These are phyloP conservation scores for Malassezia restricta DNA, from an alignment of 1,284 basidiomycete genomes.

Conservation along the genomic window DNA sequence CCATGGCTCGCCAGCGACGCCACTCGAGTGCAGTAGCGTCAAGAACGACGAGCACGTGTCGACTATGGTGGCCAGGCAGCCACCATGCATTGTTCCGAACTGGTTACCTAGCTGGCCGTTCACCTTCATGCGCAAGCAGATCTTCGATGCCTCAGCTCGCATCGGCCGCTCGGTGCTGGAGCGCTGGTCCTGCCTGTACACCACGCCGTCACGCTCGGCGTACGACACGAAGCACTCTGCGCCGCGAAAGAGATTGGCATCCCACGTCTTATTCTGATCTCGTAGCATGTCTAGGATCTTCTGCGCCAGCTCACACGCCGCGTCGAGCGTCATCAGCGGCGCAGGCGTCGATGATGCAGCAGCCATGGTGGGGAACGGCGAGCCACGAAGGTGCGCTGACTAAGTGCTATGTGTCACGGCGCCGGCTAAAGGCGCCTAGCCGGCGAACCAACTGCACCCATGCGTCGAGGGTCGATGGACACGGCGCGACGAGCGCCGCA, in stretches of 20 bases:
- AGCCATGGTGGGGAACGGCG: neutral
- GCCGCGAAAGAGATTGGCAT: neutral
- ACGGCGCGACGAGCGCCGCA: neutral
- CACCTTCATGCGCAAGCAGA: slow-evolving; percentile 10
- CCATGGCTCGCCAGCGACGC: slow-evolving; percentile 26
- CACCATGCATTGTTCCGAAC: slow-evolving; percentile 15
- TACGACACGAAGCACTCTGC: neutral
- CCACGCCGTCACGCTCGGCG: slow-evolving; percentile 12
- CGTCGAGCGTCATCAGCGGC: slow-evolving; percentile 5
- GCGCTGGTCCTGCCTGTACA: slow-evolving; percentile 2
- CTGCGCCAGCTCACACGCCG: neutral
- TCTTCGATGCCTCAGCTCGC: slow-evolving; percentile 1
- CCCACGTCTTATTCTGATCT: neutral
- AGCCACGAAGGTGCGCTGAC: neutral
- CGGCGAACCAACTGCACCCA: slow-evolving; percentile 5
- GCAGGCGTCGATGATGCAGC: too few relatives aligned
- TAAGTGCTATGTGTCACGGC: neutral
- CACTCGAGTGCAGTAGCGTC: slow-evolving; percentile 21
- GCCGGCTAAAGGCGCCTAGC: neutral
- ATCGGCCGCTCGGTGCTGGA: slow-evolving; percentile 6
- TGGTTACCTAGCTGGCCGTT: slow-evolving; percentile 4
- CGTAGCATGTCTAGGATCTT: neutral
- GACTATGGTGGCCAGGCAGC: slow-evolving; percentile 9
- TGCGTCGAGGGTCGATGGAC: neutral
- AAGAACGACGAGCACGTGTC: slow-evolving; percentile 8